A percentile compares a stretch with the other conserved stretches of the same genome.
These are phyloP conservation scores for Aspergillus luchuensis DNA, from an alignment of 2,329 filamentous ascomycete genomes.

Conservation along the genomic window DNA sequence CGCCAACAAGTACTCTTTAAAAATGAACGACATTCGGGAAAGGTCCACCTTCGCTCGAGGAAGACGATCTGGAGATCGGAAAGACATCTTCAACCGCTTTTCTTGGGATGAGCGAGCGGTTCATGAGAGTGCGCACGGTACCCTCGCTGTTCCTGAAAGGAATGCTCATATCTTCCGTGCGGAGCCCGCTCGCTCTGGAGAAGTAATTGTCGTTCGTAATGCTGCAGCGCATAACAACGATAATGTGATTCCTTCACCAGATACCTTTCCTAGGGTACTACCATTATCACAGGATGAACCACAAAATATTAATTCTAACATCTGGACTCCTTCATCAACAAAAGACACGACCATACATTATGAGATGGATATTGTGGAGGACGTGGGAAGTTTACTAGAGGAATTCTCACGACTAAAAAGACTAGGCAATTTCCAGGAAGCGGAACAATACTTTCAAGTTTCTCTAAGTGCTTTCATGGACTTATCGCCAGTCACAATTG, in stretches of 20 bases:
- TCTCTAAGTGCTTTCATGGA: not conserved
- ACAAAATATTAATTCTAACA: not conserved
- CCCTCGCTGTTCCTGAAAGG: not conserved
- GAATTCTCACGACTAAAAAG: slow-evolving; percentile 1
- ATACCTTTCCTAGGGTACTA: accelerated
- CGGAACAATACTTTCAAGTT: not conserved
- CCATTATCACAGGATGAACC: not conserved
- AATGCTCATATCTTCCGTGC: no score
- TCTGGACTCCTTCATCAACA: not conserved
- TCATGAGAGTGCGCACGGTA: not conserved
- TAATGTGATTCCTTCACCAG: accelerated
- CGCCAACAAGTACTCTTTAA: not conserved
- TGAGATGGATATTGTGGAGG: not conserved
- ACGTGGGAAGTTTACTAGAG: not conserved
- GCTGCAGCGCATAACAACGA: not conserved
- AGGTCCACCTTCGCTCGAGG: accelerated
- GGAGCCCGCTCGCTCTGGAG: not conserved
- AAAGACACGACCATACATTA: not conserved
- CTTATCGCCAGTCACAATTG: slow-evolving; percentile 11
- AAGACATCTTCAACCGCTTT: not conserved
- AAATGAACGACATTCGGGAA: not conserved
- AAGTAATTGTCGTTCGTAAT: not conserved
- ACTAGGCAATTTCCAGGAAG: not conserved
- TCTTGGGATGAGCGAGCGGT: not conserved
- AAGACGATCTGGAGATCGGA: not conserved